Base-by-base conservation (phyloP, 2,329 filamentous ascomycete genomes). In the Coleophoma crateriformis region DNA sequence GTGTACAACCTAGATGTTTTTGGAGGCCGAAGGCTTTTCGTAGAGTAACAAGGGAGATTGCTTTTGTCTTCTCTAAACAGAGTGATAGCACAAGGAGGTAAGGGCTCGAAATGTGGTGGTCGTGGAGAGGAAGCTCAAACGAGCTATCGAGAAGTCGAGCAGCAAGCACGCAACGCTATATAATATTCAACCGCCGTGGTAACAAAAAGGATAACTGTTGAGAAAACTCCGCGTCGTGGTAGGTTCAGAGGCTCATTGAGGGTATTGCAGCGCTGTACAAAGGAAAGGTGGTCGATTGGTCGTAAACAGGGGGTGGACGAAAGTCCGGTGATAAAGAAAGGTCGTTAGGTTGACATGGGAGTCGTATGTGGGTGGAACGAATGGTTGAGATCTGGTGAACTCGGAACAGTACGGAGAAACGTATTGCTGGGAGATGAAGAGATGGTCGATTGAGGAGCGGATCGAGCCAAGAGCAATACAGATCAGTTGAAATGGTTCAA, bases 181-280 rank as follows among this genome's bases (percentile, higher is more conserved):
- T 64, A 67, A 50, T 64, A 61, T 60, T 56, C 58, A 61, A 61
- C 55, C 55, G 56, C 53, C 58, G 56, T 27, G 27, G 27, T 57
- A 55, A 52, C 37, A 53, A 48, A 57, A 61, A 60, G 53, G 50
- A 53, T 58, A 58, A 61, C 50, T 61, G 53, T 51, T 49, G 54
- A 57, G 64, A 66, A 66, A 14, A n/a, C 61, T 64, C 63, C 65
- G 51, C 45, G 60, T 65, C 61, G 64, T 65, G 50, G 64, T 57
- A 62, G 61, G 55, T 51, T 68, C 66, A 68, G 63, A 67, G 66
- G 66, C 64, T 68, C 67, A 68, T 69, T 63, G 62, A 65, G 61
- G 62, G 60, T 64, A 64, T 64, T 64, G 54, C 62, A 81, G 59
- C 75, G 73, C 56, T 70, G 60, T 82, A 71, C 62, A 47, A 83